Evolutionary conservation across 1,284 basidiomycete species (phyloP).

Genomic region (Phlebopus sp.): DNA sequence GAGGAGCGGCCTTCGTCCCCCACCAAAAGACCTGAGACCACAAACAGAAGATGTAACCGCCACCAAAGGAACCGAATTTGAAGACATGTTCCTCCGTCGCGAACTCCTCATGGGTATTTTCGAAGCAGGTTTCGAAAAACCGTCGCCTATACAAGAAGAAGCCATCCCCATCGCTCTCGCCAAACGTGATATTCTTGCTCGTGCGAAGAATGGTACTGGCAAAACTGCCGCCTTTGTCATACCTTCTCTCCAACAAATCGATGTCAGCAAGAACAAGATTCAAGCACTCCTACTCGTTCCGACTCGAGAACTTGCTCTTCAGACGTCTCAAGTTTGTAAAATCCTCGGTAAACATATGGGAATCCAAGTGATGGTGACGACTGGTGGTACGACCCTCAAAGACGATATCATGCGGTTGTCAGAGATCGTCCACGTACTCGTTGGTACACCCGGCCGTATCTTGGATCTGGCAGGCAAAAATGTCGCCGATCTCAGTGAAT

Average conservation of each 20-base stretch:
- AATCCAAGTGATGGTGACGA: slow-evolving; percentile 98
- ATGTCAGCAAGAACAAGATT: slow-evolving; percentile 84
- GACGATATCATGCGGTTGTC: slow-evolving; percentile 95
- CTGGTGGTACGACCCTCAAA: slow-evolving; percentile 95
- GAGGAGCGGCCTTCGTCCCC: slow-evolving; percentile 78
- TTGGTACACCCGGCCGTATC: slow-evolving; percentile 96
- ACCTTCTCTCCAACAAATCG: slow-evolving; percentile 92
- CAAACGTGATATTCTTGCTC: slow-evolving; percentile 89
- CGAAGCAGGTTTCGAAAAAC: slow-evolving; percentile 95
- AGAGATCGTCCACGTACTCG: slow-evolving; percentile 92
- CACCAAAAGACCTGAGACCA: slow-evolving; percentile 87
- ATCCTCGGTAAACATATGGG: slow-evolving; percentile 95
- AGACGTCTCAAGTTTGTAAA: slow-evolving; percentile 98
- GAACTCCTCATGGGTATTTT: slow-evolving; percentile 92
- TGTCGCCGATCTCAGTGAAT: slow-evolving; percentile 92
- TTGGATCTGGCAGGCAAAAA: slow-evolving; percentile 92
- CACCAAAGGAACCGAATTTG: slow-evolving; percentile 90
- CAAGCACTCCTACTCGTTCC: slow-evolving; percentile 94
- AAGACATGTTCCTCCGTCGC: slow-evolving; percentile 78
- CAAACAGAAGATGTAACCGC: slow-evolving; percentile 94
- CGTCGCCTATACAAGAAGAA: slow-evolving; percentile 98
- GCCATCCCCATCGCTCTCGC: slow-evolving; percentile 87
- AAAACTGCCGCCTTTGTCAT: slow-evolving; percentile 99
- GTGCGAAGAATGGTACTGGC: slow-evolving; percentile 88
- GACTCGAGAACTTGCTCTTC: slow-evolving; percentile 91